Evolutionary conservation across 805 yeast species (phyloP), one percentile per base, ranked within the genome.

Genomic region (Jamesozyma hellenica): DNA sequence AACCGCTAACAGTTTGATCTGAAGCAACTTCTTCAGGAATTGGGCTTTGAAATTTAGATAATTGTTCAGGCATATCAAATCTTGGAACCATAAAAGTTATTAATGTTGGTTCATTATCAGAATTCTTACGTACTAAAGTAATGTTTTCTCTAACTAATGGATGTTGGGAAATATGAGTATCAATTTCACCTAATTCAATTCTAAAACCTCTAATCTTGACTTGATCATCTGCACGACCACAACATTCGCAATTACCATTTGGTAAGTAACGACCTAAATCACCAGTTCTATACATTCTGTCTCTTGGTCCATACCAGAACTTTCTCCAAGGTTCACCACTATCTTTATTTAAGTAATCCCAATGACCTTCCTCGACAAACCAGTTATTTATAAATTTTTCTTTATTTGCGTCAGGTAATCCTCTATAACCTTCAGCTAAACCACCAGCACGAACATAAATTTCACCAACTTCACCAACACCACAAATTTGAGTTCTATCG

Each of bases 161-260:
- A 66, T 88, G 96, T 61, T 87, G 95, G 12, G 96, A 87, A 45
- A 92, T 75, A 58, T 92, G 95, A 13, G 98, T 92, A 61, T 92
- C 97, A 57, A 92, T 94, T 65, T 92, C 99, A 44, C 99, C 99
- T 41, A 92, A 71, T 65, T 92, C 99, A 47, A 92, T 94, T 65
- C 99, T 77, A 76, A 92, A 94, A 2, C 99, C 99, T 67, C 99
- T 79, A 50, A 92, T 92, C 63, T 92, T 92, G 45, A 92, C 96
- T 64, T 92, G 99, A 59, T 90, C 97, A 65, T 92, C 99, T 21
- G 98, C 98, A 61, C 99, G 77, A 43, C 99, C 99, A 59, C 94
- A 82, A 62, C 96, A 90, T 68, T 92, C 99, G 51, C 92, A 87
- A 65, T 92, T 85, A 42, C 98, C 99, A 56, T 88, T 96, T 6